These are phyloP conservation scores for Oidiodendron maius DNA, from an alignment of 495 filamentous ascomycete species.

Conservation along the genomic window DNA sequence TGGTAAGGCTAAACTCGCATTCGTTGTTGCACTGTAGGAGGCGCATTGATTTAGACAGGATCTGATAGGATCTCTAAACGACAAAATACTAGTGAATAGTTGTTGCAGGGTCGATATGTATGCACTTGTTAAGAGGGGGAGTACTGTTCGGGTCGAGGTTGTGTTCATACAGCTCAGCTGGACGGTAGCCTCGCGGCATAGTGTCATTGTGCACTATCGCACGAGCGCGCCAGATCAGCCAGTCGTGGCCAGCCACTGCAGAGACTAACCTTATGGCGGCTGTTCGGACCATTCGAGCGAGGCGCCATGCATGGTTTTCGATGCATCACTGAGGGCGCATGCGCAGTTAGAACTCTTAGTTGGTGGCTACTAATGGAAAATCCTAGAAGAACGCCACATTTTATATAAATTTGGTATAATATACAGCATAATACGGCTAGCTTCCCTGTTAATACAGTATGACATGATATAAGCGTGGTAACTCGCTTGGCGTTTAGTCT, in stretches of 20 bases:
- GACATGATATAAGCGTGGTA: background rate
- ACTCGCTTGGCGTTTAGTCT: background rate
- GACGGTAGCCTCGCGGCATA: constrained; percentile 6
- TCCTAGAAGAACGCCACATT: background rate
- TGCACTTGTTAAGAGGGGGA: constrained; percentile 2
- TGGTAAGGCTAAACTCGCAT: too few species aligned
- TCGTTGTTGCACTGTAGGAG: too few species aligned
- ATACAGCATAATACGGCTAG: background rate
- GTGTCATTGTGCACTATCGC: background rate
- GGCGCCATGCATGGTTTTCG: background rate
- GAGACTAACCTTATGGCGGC: background rate
- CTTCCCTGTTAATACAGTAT: background rate
- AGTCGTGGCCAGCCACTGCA: too few species aligned
- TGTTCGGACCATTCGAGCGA: background rate
- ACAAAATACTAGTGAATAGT: too few species aligned
- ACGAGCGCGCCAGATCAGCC: constrained; percentile 1
- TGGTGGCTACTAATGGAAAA: background rate
- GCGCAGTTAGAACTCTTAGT: background rate
- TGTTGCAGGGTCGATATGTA: constrained; percentile 3
- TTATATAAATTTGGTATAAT: background rate
- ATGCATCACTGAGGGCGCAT: background rate
- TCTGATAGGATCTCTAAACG: too few species aligned
- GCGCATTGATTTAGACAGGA: too few species aligned
- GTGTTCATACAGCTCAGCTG: constrained; percentile 5
- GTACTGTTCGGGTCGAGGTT: constrained; percentile 1